These are phyloP conservation scores for Phlegmacium glaucopus DNA, from an alignment of 768 basidiomycete species.

Conservation along the genomic window DNA sequence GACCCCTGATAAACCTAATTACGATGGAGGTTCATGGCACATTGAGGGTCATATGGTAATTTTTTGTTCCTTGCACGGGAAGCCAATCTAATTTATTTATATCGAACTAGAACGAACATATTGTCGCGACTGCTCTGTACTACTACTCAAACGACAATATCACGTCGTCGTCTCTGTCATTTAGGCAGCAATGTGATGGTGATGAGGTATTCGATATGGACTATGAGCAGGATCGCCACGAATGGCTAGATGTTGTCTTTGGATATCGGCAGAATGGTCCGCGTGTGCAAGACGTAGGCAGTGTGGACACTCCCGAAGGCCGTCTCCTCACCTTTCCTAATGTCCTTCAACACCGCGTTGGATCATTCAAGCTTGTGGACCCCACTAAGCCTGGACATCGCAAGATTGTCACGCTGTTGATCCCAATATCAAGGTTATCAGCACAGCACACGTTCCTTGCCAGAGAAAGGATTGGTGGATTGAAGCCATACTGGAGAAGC, in stretches of 20 bases:
- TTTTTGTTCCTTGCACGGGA: neutral
- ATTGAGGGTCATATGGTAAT: constrained; percentile 25
- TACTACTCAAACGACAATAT: constrained; percentile 27
- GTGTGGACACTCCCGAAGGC: constrained; percentile 30
- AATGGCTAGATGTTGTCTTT: constrained; percentile 26
- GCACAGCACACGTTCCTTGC: constrained; percentile 27
- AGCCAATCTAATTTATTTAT: neutral
- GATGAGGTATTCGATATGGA: constrained; percentile 1
- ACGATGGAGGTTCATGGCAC: constrained; percentile 26
- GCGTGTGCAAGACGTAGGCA: constrained; percentile 28
- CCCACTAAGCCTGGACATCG: constrained; percentile 36
- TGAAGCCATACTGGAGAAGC: constrained; percentile 2
- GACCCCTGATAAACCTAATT: constrained; percentile 28
- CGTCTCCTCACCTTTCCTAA: constrained; percentile 40
- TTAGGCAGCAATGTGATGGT: constrained; percentile 16
- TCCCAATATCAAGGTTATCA: constrained; percentile 25
- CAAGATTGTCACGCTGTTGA: constrained; percentile 43
- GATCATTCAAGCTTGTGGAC: constrained; percentile 35
- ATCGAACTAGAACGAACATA: constrained; percentile 27
- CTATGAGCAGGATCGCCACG: constrained; percentile 23
- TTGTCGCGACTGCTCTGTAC: constrained; percentile 27
- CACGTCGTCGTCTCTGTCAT: constrained; percentile 18
- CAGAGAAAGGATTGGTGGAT: constrained; percentile 31
- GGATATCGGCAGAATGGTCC: constrained; percentile 20
- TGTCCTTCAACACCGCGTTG: constrained; percentile 37